Percentiles rank a stretch among this genome's conserved stretches.
Evolutionary conservation across 2,329 filamentous ascomycete species (phyloP).

Genomic region (Colletotrichum musicola): DNA sequence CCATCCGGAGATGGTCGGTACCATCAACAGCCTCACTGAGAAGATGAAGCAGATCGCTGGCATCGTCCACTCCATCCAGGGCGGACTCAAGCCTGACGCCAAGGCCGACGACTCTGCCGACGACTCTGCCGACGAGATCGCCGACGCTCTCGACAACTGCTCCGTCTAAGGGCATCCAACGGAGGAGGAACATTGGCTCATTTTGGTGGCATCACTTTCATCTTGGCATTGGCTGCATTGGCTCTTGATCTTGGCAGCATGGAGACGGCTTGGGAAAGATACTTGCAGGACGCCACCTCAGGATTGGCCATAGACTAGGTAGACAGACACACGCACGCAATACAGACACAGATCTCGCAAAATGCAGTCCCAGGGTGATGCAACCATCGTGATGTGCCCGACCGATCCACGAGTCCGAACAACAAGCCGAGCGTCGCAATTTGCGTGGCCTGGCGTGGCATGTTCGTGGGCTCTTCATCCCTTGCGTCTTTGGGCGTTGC

Average conservation of each 20-base stretch:
- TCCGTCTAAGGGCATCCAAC: no score
- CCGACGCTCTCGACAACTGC: neutral
- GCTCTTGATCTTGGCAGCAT: neutral
- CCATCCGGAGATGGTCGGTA: neutral
- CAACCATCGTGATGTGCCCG: no score
- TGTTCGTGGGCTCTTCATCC: no score
- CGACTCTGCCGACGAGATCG: neutral
- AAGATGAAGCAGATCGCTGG: slow-evolving; percentile 2
- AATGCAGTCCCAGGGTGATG: neutral
- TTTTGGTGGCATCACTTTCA: neutral
- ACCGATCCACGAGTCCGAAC: no score
- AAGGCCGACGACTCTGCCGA: neutral
- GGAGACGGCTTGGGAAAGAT: neutral
- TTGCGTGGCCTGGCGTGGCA: no score
- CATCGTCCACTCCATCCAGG: neutral
- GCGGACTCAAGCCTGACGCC: neutral
- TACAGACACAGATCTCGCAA: neutral
- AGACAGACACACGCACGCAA: neutral
- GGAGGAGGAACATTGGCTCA: neutral
- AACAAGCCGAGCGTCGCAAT: no score
- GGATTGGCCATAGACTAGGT: neutral
- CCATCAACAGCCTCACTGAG: neutral
- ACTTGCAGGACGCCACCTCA: neutral
- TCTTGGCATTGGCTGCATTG: neutral
- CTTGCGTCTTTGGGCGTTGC: no score